Conservation (phyloP, 1,139 yeast species). For the Casaregolazyma suthepensis region DNA sequence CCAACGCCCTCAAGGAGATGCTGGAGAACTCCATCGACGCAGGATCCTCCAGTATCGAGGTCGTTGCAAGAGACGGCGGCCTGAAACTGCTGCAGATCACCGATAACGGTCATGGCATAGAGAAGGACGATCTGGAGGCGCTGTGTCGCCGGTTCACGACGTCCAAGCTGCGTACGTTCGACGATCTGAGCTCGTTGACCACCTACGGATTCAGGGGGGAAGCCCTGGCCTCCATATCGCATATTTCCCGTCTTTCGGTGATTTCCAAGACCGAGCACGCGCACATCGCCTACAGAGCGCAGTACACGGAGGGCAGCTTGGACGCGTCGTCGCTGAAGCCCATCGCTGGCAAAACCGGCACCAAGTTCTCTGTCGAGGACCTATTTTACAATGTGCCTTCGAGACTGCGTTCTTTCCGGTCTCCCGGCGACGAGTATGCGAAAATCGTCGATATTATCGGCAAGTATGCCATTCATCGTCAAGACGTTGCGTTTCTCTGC, state of each 20-base stretch:
- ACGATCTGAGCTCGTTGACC: conserved; percentile 44
- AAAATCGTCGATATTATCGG: conserved; percentile 79
- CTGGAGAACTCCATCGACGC: conserved; percentile 81
- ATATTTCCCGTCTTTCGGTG: conserved; percentile 60
- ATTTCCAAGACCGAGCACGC: conserved; percentile 61
- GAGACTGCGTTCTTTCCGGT: conserved; percentile 58
- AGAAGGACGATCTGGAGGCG: conserved; percentile 46
- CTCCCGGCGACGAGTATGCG: conserved; percentile 68
- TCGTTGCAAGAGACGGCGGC: conserved; percentile 62
- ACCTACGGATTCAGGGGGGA: conserved; percentile 84
- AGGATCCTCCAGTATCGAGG: conserved; percentile 52
- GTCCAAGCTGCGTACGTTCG: conserved; percentile 52
- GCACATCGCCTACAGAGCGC: conserved; percentile 59
- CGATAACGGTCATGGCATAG: conserved; percentile 77
- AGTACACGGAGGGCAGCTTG: conserved; percentile 59
- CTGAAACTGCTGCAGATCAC: conserved; percentile 53
- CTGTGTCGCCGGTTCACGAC: conserved; percentile 68
- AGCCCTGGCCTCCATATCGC: conserved; percentile 67
- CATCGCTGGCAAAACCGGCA: conserved; percentile 82
- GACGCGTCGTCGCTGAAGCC: conserved; percentile 44
- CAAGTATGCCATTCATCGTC: conserved; percentile 72
- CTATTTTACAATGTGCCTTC: conserved; percentile 85
- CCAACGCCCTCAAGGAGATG: conserved; percentile 74
- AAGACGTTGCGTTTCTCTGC: conserved; percentile 66
- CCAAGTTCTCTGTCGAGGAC: conserved; percentile 81